A percentile compares a stretch with the other conserved stretches of the same genome.
Evolutionary conservation across 441 rosid genomes (phyloP).

Genomic region (Pelargonium myrrhifolium): DNA sequence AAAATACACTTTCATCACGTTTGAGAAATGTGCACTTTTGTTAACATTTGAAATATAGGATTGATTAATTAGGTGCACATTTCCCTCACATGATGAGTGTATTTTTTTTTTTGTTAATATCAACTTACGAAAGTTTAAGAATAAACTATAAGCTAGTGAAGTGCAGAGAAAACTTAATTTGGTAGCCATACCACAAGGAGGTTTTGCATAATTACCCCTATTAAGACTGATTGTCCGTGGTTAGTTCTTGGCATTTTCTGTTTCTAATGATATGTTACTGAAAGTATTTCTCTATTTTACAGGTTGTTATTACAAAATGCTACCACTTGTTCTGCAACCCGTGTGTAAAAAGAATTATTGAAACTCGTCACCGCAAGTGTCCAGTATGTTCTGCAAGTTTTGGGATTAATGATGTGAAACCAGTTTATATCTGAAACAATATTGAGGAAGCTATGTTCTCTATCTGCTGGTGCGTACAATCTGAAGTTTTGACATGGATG

Average conservation of each 20-base stretch:
- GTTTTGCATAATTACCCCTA: too few species aligned
- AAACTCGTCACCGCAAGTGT: slow-evolving; percentile 80
- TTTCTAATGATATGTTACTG: neutral
- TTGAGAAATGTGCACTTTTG: too few species aligned
- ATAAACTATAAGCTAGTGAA: too few species aligned
- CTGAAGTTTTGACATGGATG: slow-evolving; percentile 18
- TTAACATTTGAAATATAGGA: too few species aligned
- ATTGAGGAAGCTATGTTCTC: neutral
- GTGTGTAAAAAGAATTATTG: slow-evolving; percentile 71
- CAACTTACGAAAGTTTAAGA: too few species aligned
- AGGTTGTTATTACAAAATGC: slow-evolving; percentile 98
- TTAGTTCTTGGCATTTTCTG: neutral
- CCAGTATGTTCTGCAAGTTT: slow-evolving; percentile 79
- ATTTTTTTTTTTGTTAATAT: too few species aligned
- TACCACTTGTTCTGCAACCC: slow-evolving; percentile 85
- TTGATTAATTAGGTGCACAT: too few species aligned
- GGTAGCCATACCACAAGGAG: too few species aligned
- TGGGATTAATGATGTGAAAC: slow-evolving; percentile 80
- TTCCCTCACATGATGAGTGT: too few species aligned
- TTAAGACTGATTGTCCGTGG: neutral
- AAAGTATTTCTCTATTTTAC: slow-evolving; percentile 18
- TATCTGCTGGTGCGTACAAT: neutral
- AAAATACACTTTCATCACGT: too few species aligned
- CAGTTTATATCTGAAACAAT: slow-evolving; percentile 56
- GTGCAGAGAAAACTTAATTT: too few species aligned